A percentile compares a stretch with the other conserved stretches of the same genome.
Conservation (phyloP, 1,139 yeast genomes). For the Groenewaldozyma sp. region DNA sequence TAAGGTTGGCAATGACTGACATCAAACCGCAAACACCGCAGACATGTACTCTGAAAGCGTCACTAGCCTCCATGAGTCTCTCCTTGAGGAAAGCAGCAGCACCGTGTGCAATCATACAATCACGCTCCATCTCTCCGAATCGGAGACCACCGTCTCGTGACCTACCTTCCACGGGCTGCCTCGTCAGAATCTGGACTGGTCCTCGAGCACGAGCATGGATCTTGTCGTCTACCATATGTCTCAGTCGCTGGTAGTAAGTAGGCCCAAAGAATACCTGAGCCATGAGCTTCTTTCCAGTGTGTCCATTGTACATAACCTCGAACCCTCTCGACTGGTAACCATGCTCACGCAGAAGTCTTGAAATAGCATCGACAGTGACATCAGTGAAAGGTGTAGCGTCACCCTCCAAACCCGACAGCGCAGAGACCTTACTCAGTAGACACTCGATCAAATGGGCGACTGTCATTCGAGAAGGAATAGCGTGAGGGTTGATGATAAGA, state of each 20-base stretch:
- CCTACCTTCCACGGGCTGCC: conserved; percentile 99
- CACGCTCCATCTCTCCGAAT: conserved; percentile 99
- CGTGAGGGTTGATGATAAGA: conserved; percentile 95
- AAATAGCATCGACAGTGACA: conserved; percentile 94
- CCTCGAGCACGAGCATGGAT: conserved; percentile 99
- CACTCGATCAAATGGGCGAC: conserved; percentile 99
- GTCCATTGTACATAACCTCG: conserved; percentile 97
- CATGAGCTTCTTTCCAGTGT: conserved; percentile 94
- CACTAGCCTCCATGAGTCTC: conserved; percentile 97
- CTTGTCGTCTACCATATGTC: conserved; percentile 99
- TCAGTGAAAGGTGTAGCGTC: conserved; percentile 98
- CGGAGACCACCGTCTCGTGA: conserved; percentile 99
- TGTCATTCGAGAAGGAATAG: conserved; percentile 99
- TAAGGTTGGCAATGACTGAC: conserved; percentile 94
- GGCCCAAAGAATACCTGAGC: conserved; percentile 99
- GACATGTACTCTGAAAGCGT: conserved; percentile 95
- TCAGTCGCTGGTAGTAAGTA: conserved; percentile 92
- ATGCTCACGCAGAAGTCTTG: conserved; percentile 81
- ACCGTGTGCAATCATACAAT: conserved; percentile 99
- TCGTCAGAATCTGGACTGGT: conserved; percentile 93
- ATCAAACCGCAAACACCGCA: conserved; percentile 98
- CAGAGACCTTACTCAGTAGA: conserved; percentile 87
- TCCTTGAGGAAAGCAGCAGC: conserved; percentile 97
- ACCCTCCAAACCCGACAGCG: conserved; percentile 93
- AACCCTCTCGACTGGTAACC: conserved; percentile 98